Conservation (phyloP, 2,329 filamentous ascomycete species). For the Arthrobotrys conoides region DNA sequence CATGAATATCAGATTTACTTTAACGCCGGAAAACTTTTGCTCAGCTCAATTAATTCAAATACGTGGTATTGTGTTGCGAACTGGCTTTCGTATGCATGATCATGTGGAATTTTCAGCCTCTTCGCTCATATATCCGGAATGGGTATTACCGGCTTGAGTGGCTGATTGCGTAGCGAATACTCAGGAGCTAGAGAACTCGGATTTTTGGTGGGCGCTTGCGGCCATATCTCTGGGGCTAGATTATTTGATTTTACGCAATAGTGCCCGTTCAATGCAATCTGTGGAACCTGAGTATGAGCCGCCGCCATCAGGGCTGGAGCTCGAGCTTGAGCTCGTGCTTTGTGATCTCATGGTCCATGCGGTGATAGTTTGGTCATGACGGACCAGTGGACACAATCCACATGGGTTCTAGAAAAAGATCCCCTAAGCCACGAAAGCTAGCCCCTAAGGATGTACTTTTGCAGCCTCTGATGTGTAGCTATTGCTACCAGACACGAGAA, state of each 20-base stretch:
- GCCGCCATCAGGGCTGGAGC: background rate
- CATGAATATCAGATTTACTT: background rate
- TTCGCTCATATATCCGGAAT: slow-evolving; percentile 12
- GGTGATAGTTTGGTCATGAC: background rate
- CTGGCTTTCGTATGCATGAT: slow-evolving; percentile 1
- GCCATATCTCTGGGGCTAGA: background rate
- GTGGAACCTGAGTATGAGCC: slow-evolving; percentile 3
- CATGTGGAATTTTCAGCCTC: slow-evolving; percentile 46
- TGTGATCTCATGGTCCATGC: slow-evolving; percentile 3
- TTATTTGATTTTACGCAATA: background rate
- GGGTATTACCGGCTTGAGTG: slow-evolving; percentile 7
- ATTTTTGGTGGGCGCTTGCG: background rate
- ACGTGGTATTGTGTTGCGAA: slow-evolving; percentile 20
- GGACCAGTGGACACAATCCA: slow-evolving; percentile 9
- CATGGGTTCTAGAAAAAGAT: slow-evolving; percentile 19
- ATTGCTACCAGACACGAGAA: background rate
- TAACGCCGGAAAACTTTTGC: background rate
- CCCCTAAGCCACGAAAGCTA: slow-evolving; percentile 12
- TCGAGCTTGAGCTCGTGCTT: slow-evolving; percentile 8
- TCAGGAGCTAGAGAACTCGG: background rate
- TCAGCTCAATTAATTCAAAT: background rate
- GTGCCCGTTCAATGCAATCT: background rate
- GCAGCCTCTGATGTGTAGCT: background rate
- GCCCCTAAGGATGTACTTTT: background rate
- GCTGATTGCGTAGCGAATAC: slow-evolving; percentile 28